phyloP scores from a whole-genome alignment of 257 asterid genomes.

The Avicennia marina region DNA sequence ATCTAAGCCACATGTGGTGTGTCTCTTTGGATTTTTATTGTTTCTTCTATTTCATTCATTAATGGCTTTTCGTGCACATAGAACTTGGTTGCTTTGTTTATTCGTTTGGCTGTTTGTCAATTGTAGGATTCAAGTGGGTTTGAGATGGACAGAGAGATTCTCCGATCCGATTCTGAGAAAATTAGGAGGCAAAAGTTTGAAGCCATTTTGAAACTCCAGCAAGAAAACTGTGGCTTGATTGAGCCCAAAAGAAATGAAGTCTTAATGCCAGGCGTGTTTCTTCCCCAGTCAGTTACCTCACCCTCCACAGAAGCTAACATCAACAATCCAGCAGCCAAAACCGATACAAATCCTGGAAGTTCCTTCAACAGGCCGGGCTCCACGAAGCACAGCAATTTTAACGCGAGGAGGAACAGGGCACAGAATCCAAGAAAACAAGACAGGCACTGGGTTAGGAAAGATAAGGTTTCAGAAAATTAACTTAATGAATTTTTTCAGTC shows the following conservation, averaged over 20 bases:
- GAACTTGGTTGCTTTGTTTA: not conserved
- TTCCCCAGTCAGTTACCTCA: slow-evolving; percentile 46
- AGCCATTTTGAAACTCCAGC: slow-evolving; percentile 57
- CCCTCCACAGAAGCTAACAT: slow-evolving; percentile 34
- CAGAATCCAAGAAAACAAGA: slow-evolving; percentile 50
- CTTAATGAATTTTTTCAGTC: too few species aligned
- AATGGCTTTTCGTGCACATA: not conserved
- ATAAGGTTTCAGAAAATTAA: slow-evolving; percentile 19
- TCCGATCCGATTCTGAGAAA: slow-evolving; percentile 60
- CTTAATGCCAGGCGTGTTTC: slow-evolving; percentile 73
- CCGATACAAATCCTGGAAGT: slow-evolving; percentile 35
- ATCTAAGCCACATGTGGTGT: too few species aligned
- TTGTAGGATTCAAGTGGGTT: slow-evolving; percentile 34
- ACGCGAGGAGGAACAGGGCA: slow-evolving; percentile 43
- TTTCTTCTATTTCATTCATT: not conserved
- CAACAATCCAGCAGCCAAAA: slow-evolving; percentile 21
- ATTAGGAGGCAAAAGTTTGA: slow-evolving; percentile 62
- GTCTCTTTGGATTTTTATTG: not conserved
- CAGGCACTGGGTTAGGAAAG: slow-evolving; percentile 65
- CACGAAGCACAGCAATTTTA: slow-evolving; percentile 38
- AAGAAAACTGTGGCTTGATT: slow-evolving; percentile 75
- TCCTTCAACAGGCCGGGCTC: slow-evolving; percentile 41
- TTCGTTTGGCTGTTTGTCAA: too few species aligned
- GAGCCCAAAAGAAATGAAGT: slow-evolving; percentile 68
- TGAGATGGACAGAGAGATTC: slow-evolving; percentile 34